phyloP scores from a whole-genome alignment of 2,329 filamentous ascomycete species.

The Colletotrichum euphorbiae region DNA sequence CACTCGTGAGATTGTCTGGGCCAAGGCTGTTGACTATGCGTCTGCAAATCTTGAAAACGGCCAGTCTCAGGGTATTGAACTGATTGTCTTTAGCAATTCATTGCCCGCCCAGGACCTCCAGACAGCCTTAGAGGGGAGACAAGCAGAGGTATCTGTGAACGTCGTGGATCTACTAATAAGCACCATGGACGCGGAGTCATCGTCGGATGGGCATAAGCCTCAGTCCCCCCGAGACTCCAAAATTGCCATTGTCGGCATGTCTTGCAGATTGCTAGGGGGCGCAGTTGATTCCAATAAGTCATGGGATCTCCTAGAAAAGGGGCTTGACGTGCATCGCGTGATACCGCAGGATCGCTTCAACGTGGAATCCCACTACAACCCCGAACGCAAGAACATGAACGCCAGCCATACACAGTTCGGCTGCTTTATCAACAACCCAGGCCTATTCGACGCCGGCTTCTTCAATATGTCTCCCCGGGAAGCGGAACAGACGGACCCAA shows the following conservation, averaged over 20 bases:
- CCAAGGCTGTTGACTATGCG: not conserved
- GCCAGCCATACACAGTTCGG: not conserved
- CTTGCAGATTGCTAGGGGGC: not conserved
- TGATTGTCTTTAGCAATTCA: not conserved
- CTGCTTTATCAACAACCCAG: not conserved
- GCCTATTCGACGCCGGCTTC: not conserved
- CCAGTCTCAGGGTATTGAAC: not conserved
- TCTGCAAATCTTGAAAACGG: not conserved
- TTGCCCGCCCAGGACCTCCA: not conserved
- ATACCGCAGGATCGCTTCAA: not conserved
- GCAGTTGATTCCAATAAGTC: not conserved
- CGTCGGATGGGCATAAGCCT: not conserved
- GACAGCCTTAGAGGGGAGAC: not conserved
- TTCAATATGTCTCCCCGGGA: not conserved
- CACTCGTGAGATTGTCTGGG: not conserved
- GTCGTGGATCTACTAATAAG: not conserved
- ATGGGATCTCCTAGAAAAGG: not conserved
- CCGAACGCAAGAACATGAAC: not conserved
- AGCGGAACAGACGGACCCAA: not conserved
- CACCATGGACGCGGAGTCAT: not conserved
- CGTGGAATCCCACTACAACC: not conserved
- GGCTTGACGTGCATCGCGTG: not conserved
- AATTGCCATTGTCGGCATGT: not conserved
- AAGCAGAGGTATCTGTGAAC: not conserved
- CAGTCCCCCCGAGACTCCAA: not conserved